Base-by-base conservation (phyloP, 352 stramenopile species). In the Phytopythium sindhum region DNA sequence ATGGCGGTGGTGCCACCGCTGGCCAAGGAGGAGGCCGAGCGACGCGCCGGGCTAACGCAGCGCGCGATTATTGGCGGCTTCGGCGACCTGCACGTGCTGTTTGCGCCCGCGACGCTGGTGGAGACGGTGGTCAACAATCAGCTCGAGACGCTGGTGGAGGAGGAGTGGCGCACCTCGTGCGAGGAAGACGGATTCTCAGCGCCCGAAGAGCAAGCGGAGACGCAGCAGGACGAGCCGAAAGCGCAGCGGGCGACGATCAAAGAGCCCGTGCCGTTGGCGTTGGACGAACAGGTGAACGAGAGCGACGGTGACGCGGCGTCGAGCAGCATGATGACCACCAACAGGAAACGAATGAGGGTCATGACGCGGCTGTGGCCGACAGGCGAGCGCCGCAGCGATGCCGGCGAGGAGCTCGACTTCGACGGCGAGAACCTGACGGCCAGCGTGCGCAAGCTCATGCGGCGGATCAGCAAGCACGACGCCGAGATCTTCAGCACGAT, bases 361-460 rank as follows among this genome's bases (percentile, higher is more conserved):
- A n/a, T 5, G 53, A 59, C 47, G 26, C 23, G 47, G 24, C 24
- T 26, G 47, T 26, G 45, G 23, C 45, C 45, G 45, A 26, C 23
- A 1, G 39, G 14, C 7, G 53, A 37, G 29, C 52, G 24, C 21
- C 6, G 61, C 56, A 52, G 45, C 17, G 41, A 59, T 8, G 60
- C 70, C n/a, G 70, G 59, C 23, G 70, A 66, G 15, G 65, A 80
- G 53, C 67, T 88, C 42, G 67, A 74, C 33, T 88, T 90, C 64
- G 79, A 84, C 44, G 45, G 50, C 12, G 63, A 57, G 17, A 74
- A 85, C 45, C 65, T 88, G 42, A 26, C 61, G 11, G 70, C 39
- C 33, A 90, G 79, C 45, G 79, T 90, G 29, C 69, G 71, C 42
- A 78, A 65, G 52, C 69, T 90, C 19, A 71, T 90, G 61, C 69